A percentile compares a stretch with the other conserved stretches of the same genome.
These are phyloP conservation scores for Magnaporthales sp. DNA, from an alignment of 2,329 filamentous ascomycete genomes.

Conservation along the genomic window DNA sequence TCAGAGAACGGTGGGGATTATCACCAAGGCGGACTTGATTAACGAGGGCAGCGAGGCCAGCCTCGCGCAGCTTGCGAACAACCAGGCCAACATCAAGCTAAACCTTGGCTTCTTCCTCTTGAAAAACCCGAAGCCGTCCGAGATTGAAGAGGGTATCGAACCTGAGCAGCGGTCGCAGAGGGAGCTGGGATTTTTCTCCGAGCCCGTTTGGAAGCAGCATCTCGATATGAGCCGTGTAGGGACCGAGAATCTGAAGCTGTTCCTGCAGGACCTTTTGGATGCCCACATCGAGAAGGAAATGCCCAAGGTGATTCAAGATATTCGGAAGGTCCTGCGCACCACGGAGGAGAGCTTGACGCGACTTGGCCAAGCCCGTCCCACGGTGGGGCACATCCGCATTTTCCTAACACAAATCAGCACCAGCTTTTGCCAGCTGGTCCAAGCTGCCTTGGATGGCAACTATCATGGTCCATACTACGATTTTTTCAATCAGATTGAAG, in stretches of 20 bases:
- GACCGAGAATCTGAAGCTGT: neutral
- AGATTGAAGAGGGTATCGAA: neutral
- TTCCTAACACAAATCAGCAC: neutral
- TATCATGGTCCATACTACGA: too few relatives aligned
- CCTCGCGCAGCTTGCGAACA: slow-evolving; percentile 15
- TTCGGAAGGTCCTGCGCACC: neutral
- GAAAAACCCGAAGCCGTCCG: neutral
- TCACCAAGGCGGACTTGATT: slow-evolving; percentile 53
- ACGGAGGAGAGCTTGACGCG: neutral
- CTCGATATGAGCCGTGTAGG: neutral
- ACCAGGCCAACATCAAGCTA: slow-evolving; percentile 28
- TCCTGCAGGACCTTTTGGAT: neutral
- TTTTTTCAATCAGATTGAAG: too few relatives aligned
- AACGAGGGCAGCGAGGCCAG: slow-evolving; percentile 19
- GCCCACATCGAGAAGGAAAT: neutral
- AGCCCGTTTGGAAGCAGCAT: neutral
- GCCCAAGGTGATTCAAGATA: neutral
- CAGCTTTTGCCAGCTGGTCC: neutral
- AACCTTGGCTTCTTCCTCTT: slow-evolving; percentile 22
- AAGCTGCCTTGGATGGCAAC: too few relatives aligned
- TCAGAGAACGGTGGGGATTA: slow-evolving; percentile 31
- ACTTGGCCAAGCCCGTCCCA: neutral
- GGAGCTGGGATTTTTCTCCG: neutral
- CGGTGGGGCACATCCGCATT: neutral
- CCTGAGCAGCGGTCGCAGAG: neutral